phyloP scores from a whole-genome alignment of 179 eudicot species.

The Monotropa hypopitys region DNA sequence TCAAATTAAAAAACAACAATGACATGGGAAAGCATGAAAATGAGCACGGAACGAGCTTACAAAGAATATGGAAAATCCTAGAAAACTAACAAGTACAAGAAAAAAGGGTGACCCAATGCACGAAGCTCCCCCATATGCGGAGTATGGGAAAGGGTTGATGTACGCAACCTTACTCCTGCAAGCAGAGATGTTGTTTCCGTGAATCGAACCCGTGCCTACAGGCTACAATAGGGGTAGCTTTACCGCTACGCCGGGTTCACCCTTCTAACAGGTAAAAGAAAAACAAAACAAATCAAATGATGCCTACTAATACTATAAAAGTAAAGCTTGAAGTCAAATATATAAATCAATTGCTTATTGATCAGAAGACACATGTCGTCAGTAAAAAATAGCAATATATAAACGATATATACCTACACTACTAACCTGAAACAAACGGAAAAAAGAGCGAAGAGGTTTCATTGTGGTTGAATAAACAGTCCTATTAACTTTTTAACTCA shows the following conservation, averaged over 20 bases:
- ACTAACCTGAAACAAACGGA: neutral
- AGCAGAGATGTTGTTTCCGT: too few species aligned
- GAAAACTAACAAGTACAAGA: neutral
- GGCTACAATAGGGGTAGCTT: too few species aligned
- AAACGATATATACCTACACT: neutral
- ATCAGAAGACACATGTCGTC: neutral
- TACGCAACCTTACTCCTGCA: too few species aligned
- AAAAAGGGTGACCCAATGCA: too few species aligned
- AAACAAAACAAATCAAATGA: neutral
- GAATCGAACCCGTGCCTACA: too few species aligned
- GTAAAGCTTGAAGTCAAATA: neutral
- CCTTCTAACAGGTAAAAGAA: neutral
- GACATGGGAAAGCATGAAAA: neutral
- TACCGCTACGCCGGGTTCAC: too few species aligned
- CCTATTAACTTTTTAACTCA: neutral
- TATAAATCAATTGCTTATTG: neutral
- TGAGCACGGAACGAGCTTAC: neutral
- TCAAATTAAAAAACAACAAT: constrained; percentile 9
- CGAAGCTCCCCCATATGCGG: too few species aligned
- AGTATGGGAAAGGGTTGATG: too few species aligned
- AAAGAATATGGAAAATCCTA: constrained; percentile 5
- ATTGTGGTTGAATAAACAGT: neutral
- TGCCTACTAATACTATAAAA: neutral
- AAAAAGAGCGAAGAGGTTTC: neutral
- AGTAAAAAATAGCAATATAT: neutral